Evolutionary conservation across 768 basidiomycete species (phyloP), one percentile per base, ranked within the genome.

Genomic region (Russula emetica): DNA sequence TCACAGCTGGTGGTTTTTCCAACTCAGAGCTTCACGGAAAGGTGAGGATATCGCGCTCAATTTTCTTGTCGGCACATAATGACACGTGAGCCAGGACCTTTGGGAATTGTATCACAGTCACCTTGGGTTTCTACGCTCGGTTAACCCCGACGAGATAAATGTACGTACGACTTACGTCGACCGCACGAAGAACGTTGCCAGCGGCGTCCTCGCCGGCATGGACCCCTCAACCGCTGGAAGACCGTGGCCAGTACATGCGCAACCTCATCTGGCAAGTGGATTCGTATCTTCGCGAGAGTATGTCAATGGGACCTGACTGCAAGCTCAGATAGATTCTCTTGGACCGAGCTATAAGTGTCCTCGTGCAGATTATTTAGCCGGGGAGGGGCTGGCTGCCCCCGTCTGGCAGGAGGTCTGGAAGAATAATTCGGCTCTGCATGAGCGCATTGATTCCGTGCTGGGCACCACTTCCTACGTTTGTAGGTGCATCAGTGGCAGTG

Each of bases 181-280:
- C 22, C 73, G 80, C 38, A 81, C 80, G 36, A 76, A 78, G 59
- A 75, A 80, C 58, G 80, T 80, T 32, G 76, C 79, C 0, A 73
- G 79, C 38, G 80, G 75, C 10, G 58, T 82, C 32, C 70, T 81
- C 32, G 75, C 71, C 30, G 80, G 80, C 10, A 79, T 80, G 78
- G 78, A 80, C 53, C 72, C 74, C 1, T 62, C 62, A 10, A 73
- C 73, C 13, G 62, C 70, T 0, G 58, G 38, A 4, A 74, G 69
- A 54, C 67, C 63, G 7, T 80, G 78, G 71, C 74, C 76, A 5
- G 74, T 77, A 28, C 70, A 75, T 36, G 75, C 74, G 2, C 78
- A 82, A 62, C 79, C 80, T 11, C 63, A 71, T n/a, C 74, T 73
- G 28, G 79, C 76, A 44, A 62, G 77, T 70, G 18, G 34, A 49